phyloP scores from a whole-genome alignment of 129 eudicot species.

The Sambucus nigra region DNA sequence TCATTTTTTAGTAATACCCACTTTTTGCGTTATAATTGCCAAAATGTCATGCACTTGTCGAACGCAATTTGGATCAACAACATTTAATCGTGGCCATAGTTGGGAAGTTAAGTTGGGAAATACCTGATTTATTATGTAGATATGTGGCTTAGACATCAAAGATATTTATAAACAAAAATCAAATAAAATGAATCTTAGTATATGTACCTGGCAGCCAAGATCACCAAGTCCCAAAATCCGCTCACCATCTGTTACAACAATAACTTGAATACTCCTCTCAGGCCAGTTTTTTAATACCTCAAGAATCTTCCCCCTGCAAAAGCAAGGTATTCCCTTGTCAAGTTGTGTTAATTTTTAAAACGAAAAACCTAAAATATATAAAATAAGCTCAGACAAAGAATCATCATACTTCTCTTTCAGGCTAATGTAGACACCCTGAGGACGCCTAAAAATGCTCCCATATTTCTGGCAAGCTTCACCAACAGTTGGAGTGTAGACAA shows the following conservation, averaged over 20 bases:
- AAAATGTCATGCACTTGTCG: no score
- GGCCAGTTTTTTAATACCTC: constrained; percentile 86
- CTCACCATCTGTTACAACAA: constrained; percentile 92
- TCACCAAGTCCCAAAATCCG: constrained; percentile 91
- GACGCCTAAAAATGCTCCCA: constrained; percentile 82
- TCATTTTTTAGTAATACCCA: no score
- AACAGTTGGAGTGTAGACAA: constrained; percentile 81
- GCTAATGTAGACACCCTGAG: constrained; percentile 86
- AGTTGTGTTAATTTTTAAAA: not conserved
- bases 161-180: no score
- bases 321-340: not conserved
- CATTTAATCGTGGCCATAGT: no score
- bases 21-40: no score
- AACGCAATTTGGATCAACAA: no score
- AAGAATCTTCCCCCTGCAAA: constrained; percentile 69
- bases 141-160: no score
- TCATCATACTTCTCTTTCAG: constrained; percentile 60
- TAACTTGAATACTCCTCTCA: constrained; percentile 65
- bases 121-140: no score
- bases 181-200: no score
- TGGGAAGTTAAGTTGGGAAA: no score
- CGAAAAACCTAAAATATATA: not conserved
- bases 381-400: constrained; percentile 34
- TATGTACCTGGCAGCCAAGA: constrained; percentile 88
- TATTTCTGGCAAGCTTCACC: constrained; percentile 98